These are phyloP conservation scores for Fusarium longipes DNA, from an alignment of 2,329 filamentous ascomycete species.

Conservation along the genomic window DNA sequence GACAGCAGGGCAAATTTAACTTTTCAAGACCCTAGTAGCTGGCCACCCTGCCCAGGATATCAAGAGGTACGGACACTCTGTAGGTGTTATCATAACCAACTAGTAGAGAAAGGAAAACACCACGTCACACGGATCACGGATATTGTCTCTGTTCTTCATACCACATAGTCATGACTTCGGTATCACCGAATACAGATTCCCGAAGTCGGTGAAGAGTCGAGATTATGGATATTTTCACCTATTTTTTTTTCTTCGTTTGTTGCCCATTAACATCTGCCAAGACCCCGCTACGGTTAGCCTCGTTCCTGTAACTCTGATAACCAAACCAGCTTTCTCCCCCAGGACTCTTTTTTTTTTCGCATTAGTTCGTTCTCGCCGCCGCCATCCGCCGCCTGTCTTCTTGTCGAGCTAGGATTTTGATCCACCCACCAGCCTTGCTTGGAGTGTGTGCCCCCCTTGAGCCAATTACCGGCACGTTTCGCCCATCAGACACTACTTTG, in stretches of 20 bases:
- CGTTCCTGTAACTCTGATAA: neutral
- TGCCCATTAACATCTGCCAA: conserved; percentile 4
- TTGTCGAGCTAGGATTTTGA: conserved; percentile 20
- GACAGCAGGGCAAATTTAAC: neutral
- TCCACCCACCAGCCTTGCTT: conserved; percentile 39
- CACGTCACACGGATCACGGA: conserved; percentile 12
- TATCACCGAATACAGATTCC: conserved; percentile 21
- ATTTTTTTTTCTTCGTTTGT: conserved; percentile 11
- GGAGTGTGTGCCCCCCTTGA: neutral
- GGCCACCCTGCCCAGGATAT: neutral
- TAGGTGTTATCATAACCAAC: neutral
- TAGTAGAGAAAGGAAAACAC: neutral
- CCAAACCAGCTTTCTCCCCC: conserved; percentile 16
- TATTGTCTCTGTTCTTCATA: neutral
- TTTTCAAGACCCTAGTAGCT: neutral
- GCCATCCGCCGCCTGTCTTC: conserved; percentile 16
- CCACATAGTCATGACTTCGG: conserved; percentile 1
- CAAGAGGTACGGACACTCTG: too few species aligned
- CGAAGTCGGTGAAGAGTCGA: conserved; percentile 20
- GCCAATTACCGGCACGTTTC: conserved; percentile 16
- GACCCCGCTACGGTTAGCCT: conserved; percentile 22
- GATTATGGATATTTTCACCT: neutral
- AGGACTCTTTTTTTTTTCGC: neutral
- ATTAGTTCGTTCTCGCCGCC: conserved; percentile 15
- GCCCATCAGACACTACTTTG: conserved; percentile 12